These are phyloP conservation scores for Apiospora malaysiana DNA, from an alignment of 2,329 filamentous ascomycete species.

Conservation along the genomic window DNA sequence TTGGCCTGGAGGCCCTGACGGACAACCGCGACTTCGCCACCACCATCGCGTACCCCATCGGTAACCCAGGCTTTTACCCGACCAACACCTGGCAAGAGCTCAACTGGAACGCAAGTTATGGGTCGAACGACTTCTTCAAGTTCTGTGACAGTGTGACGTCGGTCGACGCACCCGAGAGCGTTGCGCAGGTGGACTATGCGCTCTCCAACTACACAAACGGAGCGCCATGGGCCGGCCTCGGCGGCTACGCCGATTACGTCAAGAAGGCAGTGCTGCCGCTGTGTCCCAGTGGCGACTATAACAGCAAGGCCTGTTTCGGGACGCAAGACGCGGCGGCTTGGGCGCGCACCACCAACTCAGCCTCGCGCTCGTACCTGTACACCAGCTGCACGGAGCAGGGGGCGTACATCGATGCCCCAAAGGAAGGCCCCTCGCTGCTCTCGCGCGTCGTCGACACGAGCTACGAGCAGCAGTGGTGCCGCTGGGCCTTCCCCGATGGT, in stretches of 20 bases:
- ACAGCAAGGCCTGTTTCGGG: constrained; percentile 52
- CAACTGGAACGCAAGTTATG: constrained; percentile 50
- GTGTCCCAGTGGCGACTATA: constrained; percentile 47
- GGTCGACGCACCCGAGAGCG: constrained; percentile 47
- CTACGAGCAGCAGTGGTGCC: constrained; percentile 62
- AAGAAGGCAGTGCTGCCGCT: constrained; percentile 50
- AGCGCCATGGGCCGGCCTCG: constrained; percentile 55
- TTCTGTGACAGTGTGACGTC: constrained; percentile 60
- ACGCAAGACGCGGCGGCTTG: constrained; percentile 48
- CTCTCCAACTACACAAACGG: constrained; percentile 56
- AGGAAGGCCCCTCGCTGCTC: constrained; percentile 50
- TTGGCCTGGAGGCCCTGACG: constrained; percentile 51
- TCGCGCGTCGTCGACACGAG: constrained; percentile 52
- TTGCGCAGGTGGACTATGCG: constrained; percentile 50
- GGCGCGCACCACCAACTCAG: constrained; percentile 48
- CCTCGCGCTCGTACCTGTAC: constrained; percentile 54
- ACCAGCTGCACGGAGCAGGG: constrained; percentile 55
- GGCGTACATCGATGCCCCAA: constrained; percentile 53
- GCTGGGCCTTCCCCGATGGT: constrained; percentile 57
- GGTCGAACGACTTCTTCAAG: constrained; percentile 53
- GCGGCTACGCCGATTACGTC: constrained; percentile 58
- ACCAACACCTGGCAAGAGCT: constrained; percentile 61
- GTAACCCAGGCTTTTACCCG: constrained; percentile 55
- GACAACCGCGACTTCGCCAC: constrained; percentile 54
- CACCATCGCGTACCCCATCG: constrained; percentile 53